phyloP scores from a whole-genome alignment of 768 basidiomycete species.

The Termitomyces sp. region DNA sequence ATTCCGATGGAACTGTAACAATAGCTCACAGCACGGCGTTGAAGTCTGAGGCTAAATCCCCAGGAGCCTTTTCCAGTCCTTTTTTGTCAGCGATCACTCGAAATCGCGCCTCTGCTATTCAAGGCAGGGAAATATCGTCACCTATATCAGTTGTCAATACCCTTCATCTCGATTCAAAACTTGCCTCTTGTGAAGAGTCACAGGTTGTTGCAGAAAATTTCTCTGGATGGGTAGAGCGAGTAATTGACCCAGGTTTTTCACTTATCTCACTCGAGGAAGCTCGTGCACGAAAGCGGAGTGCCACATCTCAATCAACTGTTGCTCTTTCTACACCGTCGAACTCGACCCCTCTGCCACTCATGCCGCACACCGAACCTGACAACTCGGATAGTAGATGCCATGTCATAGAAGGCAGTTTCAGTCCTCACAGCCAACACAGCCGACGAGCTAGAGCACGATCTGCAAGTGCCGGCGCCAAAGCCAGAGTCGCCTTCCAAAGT shows the following conservation, averaged over 20 bases:
- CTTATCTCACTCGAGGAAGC: constrained; percentile 79
- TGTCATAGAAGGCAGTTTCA: constrained; percentile 17
- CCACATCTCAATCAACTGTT: constrained; percentile 26
- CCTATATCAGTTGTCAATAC: constrained; percentile 38
- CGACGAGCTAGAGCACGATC: constrained; percentile 48
- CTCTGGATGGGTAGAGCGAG: constrained; percentile 48
- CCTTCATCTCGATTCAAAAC: constrained; percentile 16
- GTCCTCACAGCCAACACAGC: constrained; percentile 11
- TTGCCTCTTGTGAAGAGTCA: constrained; percentile 21
- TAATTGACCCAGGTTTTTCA: constrained; percentile 44
- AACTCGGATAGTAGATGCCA: constrained; percentile 14
- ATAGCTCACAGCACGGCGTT: constrained; percentile 21
- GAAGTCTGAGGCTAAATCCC: constrained; percentile 28
- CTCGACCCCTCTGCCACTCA: constrained; percentile 16
- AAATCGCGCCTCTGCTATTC: constrained; percentile 29
- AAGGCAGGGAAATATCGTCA: constrained; percentile 50
- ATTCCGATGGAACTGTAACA: constrained; percentile 49
- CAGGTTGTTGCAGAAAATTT: constrained; percentile 26
- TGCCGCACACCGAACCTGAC: constrained; percentile 28
- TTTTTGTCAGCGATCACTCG: constrained; percentile 14
- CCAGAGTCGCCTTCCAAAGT: constrained; percentile 40
- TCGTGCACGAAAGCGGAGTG: constrained; percentile 57
- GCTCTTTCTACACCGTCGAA: constrained; percentile 15
- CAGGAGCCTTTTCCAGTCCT: constrained; percentile 26
- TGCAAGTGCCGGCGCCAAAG: constrained; percentile 52